Evolutionary conservation across 768 basidiomycete genomes (phyloP).

Genomic region (Stropharia rugosoannulata): DNA sequence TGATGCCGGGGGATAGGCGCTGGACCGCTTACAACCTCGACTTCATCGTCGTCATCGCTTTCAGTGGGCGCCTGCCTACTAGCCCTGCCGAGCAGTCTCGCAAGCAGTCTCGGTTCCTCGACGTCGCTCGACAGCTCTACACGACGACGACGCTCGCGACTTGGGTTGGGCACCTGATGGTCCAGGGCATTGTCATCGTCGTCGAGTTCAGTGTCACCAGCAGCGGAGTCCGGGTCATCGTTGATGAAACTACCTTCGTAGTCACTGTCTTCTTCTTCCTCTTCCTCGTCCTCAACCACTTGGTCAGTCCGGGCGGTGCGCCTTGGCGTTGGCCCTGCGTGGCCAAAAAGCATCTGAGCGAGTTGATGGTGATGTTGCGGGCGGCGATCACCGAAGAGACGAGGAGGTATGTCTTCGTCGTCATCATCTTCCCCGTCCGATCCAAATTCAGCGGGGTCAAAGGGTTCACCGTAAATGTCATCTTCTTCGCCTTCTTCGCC

Average conservation of each 20-base stretch:
- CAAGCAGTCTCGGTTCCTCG: too few species aligned
- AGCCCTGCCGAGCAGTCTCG: too few species aligned
- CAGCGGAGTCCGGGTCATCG: neutral
- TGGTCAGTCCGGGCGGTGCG: constrained; percentile 10
- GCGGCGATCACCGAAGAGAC: neutral
- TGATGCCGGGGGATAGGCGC: too few species aligned
- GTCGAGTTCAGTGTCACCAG: neutral
- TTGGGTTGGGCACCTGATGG: too few species aligned
- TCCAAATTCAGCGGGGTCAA: neutral
- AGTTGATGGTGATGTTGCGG: neutral
- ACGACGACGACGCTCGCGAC: too few species aligned
- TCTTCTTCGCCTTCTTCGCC: neutral
- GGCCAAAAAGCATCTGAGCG: neutral
- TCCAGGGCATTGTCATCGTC: too few species aligned
- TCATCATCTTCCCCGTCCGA: neutral
- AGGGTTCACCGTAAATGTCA: neutral
- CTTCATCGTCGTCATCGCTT: neutral
- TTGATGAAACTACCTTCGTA: constrained; percentile 20
- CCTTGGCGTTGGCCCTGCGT: neutral
- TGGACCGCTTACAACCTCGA: neutral
- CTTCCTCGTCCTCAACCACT: constrained; percentile 15
- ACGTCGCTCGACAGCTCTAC: too few species aligned
- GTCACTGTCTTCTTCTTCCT: constrained; percentile 12
- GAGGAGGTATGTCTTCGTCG: constrained; percentile 1
- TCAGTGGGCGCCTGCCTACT: neutral